Conservation (phyloP, 2,329 filamentous ascomycete genomes). For the Ophiobolus disseminans region DNA sequence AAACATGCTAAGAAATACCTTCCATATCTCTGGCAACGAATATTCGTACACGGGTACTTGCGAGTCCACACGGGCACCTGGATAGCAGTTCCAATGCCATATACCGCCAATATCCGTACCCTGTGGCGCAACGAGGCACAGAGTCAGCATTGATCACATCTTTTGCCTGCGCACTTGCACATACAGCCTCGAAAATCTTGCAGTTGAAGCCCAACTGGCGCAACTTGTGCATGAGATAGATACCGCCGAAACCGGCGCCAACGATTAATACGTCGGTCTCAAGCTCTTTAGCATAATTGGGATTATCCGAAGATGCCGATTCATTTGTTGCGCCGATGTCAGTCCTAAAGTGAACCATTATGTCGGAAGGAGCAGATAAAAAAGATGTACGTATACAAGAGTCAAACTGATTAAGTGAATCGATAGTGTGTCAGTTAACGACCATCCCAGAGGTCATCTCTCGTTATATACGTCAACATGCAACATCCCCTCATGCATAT, state of each 20-base stretch:
- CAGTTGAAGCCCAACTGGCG: constrained; percentile 50
- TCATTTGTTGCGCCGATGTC: constrained; percentile 40
- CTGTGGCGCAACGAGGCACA: too few relatives aligned
- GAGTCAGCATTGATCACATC: too few relatives aligned
- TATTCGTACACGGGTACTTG: constrained; percentile 58
- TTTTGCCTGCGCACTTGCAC: too few relatives aligned
- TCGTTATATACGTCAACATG: constrained; percentile 26
- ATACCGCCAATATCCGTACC: constrained; percentile 52
- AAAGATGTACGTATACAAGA: neutral
- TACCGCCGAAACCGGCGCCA: constrained; percentile 52
- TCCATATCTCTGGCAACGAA: constrained; percentile 56
- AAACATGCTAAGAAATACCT: constrained; percentile 27
- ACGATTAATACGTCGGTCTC: constrained; percentile 50
- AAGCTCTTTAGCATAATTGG: constrained; percentile 45
- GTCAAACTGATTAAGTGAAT: neutral
- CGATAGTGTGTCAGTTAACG: neutral
- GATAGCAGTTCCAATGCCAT: constrained; percentile 56
- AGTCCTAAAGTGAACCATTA: constrained; percentile 42
- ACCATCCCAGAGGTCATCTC: neutral
- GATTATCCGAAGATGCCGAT: constrained; percentile 25
- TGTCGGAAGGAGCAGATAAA: neutral
- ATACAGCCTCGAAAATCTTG: constrained; percentile 50
- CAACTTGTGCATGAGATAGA: constrained; percentile 52
- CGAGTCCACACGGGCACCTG: constrained; percentile 56
- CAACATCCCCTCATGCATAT: constrained; percentile 19